Base-by-base conservation (phyloP, 2,329 filamentous ascomycete species). In the Microdochium bolleyi region DNA sequence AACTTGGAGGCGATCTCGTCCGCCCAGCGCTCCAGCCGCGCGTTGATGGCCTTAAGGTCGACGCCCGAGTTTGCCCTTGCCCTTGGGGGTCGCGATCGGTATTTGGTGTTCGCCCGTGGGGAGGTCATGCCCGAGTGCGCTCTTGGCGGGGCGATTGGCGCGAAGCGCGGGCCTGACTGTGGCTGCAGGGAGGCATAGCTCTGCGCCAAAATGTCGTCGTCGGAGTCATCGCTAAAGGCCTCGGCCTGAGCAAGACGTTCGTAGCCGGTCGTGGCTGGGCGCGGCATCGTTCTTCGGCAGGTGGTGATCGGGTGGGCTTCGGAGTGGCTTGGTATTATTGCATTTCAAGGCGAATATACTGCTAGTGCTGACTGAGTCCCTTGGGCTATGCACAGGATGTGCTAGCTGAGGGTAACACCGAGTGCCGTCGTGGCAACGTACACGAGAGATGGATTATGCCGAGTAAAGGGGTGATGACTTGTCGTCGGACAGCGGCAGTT, bases 1-100 rank as follows among this genome's bases (percentile, higher is more conserved):
- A 99, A 97, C 62, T 95, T 94, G 60, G 90, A 88, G 27, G 94
- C 92, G 64, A 99, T 97, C 72, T 99, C 94, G 62, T 97, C 94
- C 16, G 94, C 94, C 94, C 94, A 99, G 66, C 89, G 81, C 72
- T 99, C 94, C 24, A 99, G 75, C 24, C 94, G 82, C 54, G 92
- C 92, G 70, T 99, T 99, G 71, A 99, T 97, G 55, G 94, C 94
- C 68, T 97, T 97, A 66, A 99, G 88, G 65, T 99, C 94, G 19
- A 99, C 92, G 2, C 92, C 92, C 21, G 90, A 90, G 62, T 92
- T 94, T 65, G 89, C 88, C 51, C 65, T 58, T 48, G 54, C 57
- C 22, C 63, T 62, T 58, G 84, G 78, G 55, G 75, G 71, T 51
- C 82, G 77, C 38, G 58, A 57, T 77, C 72, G 62, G 63, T 62